Base-by-base conservation (phyloP, 352 stramenopile species). In the Phytophthora fragariae region DNA sequence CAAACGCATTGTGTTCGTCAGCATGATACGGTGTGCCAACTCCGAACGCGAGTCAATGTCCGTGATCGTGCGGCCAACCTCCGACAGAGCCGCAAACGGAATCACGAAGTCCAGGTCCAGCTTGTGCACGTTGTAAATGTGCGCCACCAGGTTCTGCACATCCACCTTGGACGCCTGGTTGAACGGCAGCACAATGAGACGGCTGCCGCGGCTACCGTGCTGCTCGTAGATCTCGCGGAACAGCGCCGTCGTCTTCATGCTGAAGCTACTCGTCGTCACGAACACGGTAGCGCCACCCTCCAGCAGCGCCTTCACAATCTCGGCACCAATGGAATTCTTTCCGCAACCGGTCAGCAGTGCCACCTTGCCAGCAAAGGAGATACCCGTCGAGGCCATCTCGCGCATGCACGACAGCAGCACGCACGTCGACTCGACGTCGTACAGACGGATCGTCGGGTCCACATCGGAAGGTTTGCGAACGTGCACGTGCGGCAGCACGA, bases 201-300 rank as follows among this genome's bases (percentile, higher is more conserved):
- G 85, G 62, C 85, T 94, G 39, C 89, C 90, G 27, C 88, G 88
- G 55, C 86, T 91, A 33, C 91, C 90, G 74, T 95, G 88, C 62
- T 91, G 83, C 72, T 97, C 89, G 72, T 96, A 97, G 47, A 96
- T 92, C 53, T 81, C 77, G 15, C 85, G 90, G 81, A 97, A 97
- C 11, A 90, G 52, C 1, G 59, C 57, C 3, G 87, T 83, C 10
- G 84, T 88, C 44, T 81, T 76, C 56, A 71, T 74, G 35, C 80
- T 84, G 59, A 95, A 95, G 75, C 82, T 95, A 59, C 86, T 94
- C 21, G 90, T 95, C 10, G 91, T 96, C 74, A 90, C 87, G 27
- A 97, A 91, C 58, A 97, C 88, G 2, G 85, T 95, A 3, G 91
- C 90, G 15, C 91, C 91, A 67, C 91, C 91, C 71, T 96, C 87